phyloP scores from a whole-genome alignment of 306 rosid genomes.

The Coriaria nepalensis region DNA sequence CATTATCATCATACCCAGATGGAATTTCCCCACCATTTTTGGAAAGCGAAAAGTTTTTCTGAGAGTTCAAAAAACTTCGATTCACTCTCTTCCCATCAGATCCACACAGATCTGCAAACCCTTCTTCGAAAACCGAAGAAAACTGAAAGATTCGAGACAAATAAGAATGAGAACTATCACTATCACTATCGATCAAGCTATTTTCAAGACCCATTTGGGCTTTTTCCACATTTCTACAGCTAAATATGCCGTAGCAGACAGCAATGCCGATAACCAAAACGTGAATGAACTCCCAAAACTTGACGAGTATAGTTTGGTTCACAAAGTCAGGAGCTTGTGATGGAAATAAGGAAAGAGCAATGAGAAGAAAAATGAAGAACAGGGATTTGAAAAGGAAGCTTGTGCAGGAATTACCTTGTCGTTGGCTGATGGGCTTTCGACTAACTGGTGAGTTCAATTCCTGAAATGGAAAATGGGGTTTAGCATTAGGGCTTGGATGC shows the following conservation, averaged over 20 bases:
- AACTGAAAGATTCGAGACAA: constrained; percentile 54
- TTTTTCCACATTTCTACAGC: constrained; percentile 32
- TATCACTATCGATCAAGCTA: constrained; percentile 9
- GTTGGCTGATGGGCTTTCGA: constrained; percentile 21
- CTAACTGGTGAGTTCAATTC: constrained; percentile 22
- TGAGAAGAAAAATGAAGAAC: constrained; percentile 26
- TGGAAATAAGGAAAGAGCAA: constrained; percentile 58
- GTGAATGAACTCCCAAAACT: constrained; percentile 76
- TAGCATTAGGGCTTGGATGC: constrained; percentile 36
- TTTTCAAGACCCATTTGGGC: constrained; percentile 25
- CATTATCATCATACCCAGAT: constrained; percentile 15
- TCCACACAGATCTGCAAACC: constrained; percentile 24
- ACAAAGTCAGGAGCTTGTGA: constrained; percentile 85
- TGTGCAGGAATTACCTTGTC: constrained; percentile 35
- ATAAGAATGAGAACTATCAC: constrained; percentile 28
- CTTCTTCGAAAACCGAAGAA: constrained; percentile 43
- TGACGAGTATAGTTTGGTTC: constrained; percentile 36
- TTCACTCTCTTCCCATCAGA: constrained; percentile 26
- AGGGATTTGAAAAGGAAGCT: constrained; percentile 38
- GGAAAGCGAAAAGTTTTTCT: constrained; percentile 19
- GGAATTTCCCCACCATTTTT: constrained; percentile 31
- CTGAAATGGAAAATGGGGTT: constrained; percentile 29
- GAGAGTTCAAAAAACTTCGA: neutral
- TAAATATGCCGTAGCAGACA: constrained; percentile 68
- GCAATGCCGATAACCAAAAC: constrained; percentile 74